Evolutionary conservation across 768 basidiomycete species (phyloP), one percentile per base, ranked within the genome.

Genomic region (Lanmaoa rubissima): DNA sequence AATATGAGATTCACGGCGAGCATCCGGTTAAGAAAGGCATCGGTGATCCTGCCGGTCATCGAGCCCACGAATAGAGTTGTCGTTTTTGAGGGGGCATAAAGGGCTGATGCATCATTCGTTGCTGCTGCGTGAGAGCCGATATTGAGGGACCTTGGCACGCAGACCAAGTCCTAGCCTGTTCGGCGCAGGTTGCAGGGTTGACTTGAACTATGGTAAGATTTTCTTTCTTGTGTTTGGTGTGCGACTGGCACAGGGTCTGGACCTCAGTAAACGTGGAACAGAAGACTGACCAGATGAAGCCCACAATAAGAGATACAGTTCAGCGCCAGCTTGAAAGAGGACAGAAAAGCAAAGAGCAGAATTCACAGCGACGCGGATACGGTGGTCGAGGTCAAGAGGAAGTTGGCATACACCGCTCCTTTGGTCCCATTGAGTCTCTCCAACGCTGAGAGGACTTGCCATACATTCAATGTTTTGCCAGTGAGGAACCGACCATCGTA

Each of bases 81-180:
- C 58, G 80, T 64, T 87, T 94, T 61, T 85, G 86, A n/a, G 85
- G 85, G 4, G 84, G 83, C 53, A 82, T 79, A 21, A 82, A 88
- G 40, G 84, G 81, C 73, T 84, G 84, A 62, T 82, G 73, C 54
- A 73, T 67, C 71, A 75, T 72, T 63, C 82, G 86, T 62, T 91
- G 87, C 79, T 92, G 89, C 79, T 88, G 85, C 79, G 91, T 88
- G 72, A 92, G 87, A 77, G 90, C 88, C 73, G 86, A 87, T 69
- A 93, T 90, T 81, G 91, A 91, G 79, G 91, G 91, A 64, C 92
- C 91, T 75, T 93, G 92, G 73, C 91, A 79, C 90, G 90, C 78
- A 92, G 80, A 78, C 91, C 91, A 77, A 93, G 87, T 77, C 90
- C 90, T 70, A 90, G 76, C 70, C 91, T 82, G 77, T 89, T 92